Evolutionary conservation across 352 stramenopile species (phyloP), one percentile per base, ranked within the genome.

Genomic region (Hyaloperonospora arabidopsidis): DNA sequence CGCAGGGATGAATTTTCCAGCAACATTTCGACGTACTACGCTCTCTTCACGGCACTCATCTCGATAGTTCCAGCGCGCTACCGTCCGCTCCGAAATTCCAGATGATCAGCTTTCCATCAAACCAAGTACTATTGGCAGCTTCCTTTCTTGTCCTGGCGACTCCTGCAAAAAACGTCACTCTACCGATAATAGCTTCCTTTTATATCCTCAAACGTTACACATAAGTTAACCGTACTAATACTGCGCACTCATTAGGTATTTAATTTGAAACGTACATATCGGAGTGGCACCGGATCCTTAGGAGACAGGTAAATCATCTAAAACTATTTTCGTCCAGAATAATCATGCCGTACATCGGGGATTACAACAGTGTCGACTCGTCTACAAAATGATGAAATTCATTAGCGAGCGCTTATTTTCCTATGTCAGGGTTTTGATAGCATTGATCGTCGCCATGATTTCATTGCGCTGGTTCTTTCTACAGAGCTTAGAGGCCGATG

Each of bases 251-350:
- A 7, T 18, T 41, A 14, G 35, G 3, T 14, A 41, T 18, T 41
- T 3, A 41, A 41, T n/a, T 14, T 3, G 13, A 41, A 15, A 29
- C 25, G 25, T 29, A 29, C 3, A 29, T 41, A 41, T 10, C 35
- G 35, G 5, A 41, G 35, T 41, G 35, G 35, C 15, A 10, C 12
- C 15, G 11, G 35, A 18, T 41, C 35, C 3, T 41, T 41, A 41
- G 4, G 35, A 15, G 35, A 41, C 35, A 41, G 35, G 35, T 41
- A 41, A 18, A 41, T 41, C 35, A 41, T 25, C 17, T 54, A 48
- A 15, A 57, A 62, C 34, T 21, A 57, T 43, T 63, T 63, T 57
- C 48, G 5, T 63, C 49, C n/a, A 53, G 13, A 7, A 57, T 36
- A 11, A 60, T 14, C 4, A 50, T 13, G 32, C 49, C 43, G 14